A percentile compares a stretch with the other conserved stretches of the same genome.
Conservation (phyloP, 768 basidiomycete species). For the Podaxis carcinomalis region DNA sequence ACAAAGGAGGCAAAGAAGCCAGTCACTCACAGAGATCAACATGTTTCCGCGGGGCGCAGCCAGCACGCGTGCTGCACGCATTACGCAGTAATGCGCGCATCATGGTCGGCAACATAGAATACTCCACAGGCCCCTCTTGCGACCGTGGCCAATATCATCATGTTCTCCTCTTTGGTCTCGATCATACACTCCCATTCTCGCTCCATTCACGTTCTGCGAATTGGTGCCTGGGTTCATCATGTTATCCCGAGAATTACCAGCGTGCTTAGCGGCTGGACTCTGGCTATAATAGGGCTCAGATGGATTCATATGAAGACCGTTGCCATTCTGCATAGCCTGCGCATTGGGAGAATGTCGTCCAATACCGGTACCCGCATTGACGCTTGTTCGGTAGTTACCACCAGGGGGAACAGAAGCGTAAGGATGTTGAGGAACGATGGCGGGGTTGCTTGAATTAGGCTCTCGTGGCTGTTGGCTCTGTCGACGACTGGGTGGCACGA, state of each 20-base stretch:
- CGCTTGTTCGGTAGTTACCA: slow-evolving; percentile 43
- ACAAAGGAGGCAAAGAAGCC: not conserved
- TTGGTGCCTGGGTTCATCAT: slow-evolving; percentile 43
- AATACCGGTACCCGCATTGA: slow-evolving; percentile 34
- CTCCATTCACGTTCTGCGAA: slow-evolving; percentile 28
- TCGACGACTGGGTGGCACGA: slow-evolving; percentile 64
- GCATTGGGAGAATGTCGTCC: slow-evolving; percentile 54
- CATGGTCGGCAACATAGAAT: slow-evolving; percentile 69
- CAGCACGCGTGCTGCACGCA: slow-evolving; percentile 23
- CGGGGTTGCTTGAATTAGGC: slow-evolving; percentile 28
- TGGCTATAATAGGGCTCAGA: slow-evolving; percentile 72
- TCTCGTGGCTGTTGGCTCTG: slow-evolving; percentile 62
- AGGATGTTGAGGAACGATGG: slow-evolving; percentile 59
- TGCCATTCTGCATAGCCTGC: slow-evolving; percentile 34
- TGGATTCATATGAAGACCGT: slow-evolving; percentile 42
- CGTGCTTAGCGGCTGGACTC: slow-evolving; percentile 41
- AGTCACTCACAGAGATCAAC: not conserved
- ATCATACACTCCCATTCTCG: slow-evolving; percentile 65
- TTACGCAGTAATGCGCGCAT: slow-evolving; percentile 9
- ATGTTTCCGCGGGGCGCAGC: slow-evolving; percentile 19
- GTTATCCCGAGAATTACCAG: slow-evolving; percentile 48
- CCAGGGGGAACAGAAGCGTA: slow-evolving; percentile 65
- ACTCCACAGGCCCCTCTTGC: slow-evolving; percentile 58
- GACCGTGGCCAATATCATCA: slow-evolving; percentile 61
- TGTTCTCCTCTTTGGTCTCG: slow-evolving; percentile 60